Base-by-base conservation (phyloP, 306 rosid species). In the Trifolium repens region DNA sequence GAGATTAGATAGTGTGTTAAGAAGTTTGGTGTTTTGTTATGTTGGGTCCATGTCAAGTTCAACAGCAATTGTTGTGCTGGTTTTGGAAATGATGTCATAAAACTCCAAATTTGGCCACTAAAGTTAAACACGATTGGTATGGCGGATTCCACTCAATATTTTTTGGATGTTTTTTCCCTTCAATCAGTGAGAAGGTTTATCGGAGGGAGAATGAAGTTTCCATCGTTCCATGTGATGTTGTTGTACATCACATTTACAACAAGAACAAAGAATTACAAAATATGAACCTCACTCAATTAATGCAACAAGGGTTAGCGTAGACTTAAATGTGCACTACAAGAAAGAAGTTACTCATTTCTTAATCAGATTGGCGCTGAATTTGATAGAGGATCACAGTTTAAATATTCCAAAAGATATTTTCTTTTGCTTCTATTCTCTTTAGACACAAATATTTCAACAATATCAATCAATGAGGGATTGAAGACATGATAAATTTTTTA, bases 61-160 rank as follows among this genome's bases (percentile, higher is more conserved):
- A 80, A 87, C 93, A 84, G 85, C 91, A 65, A 75, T 47, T 47
- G 84, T 72, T 82, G 82, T 67, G 82, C 76, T 77, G 83, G 84
- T 82, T 71, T 87, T 88, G 86, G 87, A 82, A 85, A 85, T 76
- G 87, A 85, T 83, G 64, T 68, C 84, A 85, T 84, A 84, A 91
- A 75, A 26, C 83, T 88, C 91, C 94, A 88, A 83, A 82, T 40
- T 68, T 79, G 76, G 84, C 82, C 84, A 73, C 75, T 75, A 80
- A 85, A 82, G 74, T 85, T 69, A 30, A 81, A 79, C 76, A 81
- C 76, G 84, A 87, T 84, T 83, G 89, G 76, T 84, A 67, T 66
- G 89, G 84, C 75, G 54, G 60, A 76, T 64, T 71, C 77, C 80
- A 74, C 77, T 77, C 80, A 59, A 71, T 46, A 87, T 83, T 79